Conservation (phyloP, 169 alveolate species). For the Plasmodium vivax region DNA sequence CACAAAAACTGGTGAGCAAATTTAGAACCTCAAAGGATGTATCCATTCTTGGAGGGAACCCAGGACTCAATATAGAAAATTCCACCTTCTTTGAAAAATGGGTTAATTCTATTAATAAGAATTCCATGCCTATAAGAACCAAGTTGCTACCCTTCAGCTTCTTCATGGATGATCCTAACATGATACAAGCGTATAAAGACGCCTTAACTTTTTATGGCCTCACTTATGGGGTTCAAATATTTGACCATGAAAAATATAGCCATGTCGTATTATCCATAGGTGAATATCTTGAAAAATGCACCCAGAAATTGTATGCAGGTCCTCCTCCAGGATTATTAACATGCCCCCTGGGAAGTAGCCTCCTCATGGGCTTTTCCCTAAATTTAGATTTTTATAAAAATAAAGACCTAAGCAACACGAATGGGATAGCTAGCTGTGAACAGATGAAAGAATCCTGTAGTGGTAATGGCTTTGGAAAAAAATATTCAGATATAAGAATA, state of each 20-base stretch:
- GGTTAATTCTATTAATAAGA: constrained; percentile 78
- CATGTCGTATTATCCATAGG: constrained; percentile 39
- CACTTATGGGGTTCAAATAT: constrained; percentile 61
- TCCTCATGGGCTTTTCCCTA: constrained; percentile 86
- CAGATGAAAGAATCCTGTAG: constrained; percentile 86
- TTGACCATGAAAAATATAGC: constrained; percentile 60
- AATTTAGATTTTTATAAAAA: constrained; percentile 70
- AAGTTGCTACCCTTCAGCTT: constrained; percentile 78
- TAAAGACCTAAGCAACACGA: constrained; percentile 18
- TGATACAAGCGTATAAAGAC: constrained; percentile 74
- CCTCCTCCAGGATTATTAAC: constrained; percentile 86
- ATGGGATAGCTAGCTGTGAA: constrained; percentile 77
- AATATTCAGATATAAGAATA: constrained; percentile 80
- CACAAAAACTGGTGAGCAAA: constrained; percentile 20
- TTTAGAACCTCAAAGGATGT: constrained; percentile 40
- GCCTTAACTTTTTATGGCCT: constrained; percentile 71
- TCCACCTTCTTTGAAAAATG: constrained; percentile 76
- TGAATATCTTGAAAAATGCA: constrained; percentile 68
- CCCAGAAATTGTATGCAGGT: constrained; percentile 83
- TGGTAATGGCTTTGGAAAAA: constrained; percentile 73
- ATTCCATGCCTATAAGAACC: constrained; percentile 86
- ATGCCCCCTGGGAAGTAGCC: constrained; percentile 83
- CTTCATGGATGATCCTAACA: constrained; percentile 70
- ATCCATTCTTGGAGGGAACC: constrained; percentile 86
- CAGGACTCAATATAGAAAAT: constrained; percentile 81